Evolutionary conservation across 805 yeast species (phyloP).

Genomic region (Lipomyces lipofer): DNA sequence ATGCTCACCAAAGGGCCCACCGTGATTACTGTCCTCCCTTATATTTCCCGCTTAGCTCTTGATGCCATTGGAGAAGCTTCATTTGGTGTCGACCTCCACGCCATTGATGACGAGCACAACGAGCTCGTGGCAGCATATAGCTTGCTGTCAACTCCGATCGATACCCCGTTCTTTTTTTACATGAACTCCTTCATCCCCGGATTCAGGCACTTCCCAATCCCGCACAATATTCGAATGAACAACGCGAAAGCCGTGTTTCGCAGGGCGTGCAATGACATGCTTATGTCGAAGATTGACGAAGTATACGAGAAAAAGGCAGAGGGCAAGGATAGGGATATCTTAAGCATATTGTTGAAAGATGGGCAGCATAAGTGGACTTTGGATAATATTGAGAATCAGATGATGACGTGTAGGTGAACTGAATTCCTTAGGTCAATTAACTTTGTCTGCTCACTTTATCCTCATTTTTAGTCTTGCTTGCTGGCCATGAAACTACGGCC

Average conservation of each 20-base stretch:
- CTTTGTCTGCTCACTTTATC: not conserved
- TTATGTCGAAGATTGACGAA: constrained; percentile 6
- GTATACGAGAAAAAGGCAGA: constrained; percentile 12
- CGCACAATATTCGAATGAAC: constrained; percentile 11
- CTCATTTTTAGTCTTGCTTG: constrained; percentile 15
- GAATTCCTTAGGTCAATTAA: not conserved
- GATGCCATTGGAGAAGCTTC: constrained; percentile 26
- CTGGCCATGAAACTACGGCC: constrained; percentile 30
- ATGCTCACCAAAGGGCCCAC: constrained; percentile 7
- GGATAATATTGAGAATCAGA: constrained; percentile 25
- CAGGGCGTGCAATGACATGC: constrained; percentile 10
- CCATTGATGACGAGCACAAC: constrained; percentile 20
- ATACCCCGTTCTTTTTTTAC: constrained; percentile 10
- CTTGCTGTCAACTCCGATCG: constrained; percentile 16
- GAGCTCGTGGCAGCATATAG: constrained; percentile 21
- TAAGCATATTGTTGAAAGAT: constrained; percentile 20
- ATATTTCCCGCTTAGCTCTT: constrained; percentile 16
- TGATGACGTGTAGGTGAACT: constrained; percentile 24
- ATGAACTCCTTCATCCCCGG: constrained; percentile 22
- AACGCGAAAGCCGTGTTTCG: constrained; percentile 12
- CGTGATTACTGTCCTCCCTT: constrained; percentile 5
- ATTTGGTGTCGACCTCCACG: constrained; percentile 24
- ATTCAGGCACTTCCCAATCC: constrained; percentile 17
- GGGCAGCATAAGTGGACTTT: constrained; percentile 16
- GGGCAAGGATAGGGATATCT: constrained; percentile 24